These are phyloP conservation scores for Schrenkiella parvula DNA, from an alignment of 345 rosid genomes.

Conservation along the genomic window DNA sequence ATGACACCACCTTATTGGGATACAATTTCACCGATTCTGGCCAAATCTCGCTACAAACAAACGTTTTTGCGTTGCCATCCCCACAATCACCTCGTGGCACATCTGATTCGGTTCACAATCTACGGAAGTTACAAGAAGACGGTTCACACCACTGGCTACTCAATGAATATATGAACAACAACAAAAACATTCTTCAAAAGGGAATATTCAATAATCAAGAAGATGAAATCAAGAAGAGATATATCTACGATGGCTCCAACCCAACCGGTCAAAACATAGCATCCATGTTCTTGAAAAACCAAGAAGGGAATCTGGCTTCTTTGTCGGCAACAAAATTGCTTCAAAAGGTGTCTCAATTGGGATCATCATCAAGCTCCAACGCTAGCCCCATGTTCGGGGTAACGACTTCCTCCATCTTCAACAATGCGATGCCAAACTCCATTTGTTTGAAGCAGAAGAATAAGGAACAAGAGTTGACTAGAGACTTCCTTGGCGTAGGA, in stretches of 20 bases:
- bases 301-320: neutral
- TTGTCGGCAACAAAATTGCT: slow-evolving; percentile 69
- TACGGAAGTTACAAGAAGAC: neutral
- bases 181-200: neutral
- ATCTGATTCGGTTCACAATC: neutral
- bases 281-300: slow-evolving; percentile 1
- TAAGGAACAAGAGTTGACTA: slow-evolving; percentile 33
- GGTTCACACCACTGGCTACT: neutral
- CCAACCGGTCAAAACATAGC: neutral
- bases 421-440: slow-evolving; percentile 2
- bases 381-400: slow-evolving; percentile 9
- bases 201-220: neutral
- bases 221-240: neutral
- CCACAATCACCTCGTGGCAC: neutral
- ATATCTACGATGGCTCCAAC: neutral
- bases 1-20: neutral
- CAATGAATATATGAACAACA: neutral
- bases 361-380: slow-evolving; percentile 36
- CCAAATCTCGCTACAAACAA: neutral
- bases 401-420: slow-evolving; percentile 18
- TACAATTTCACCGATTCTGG: slow-evolving; percentile 14
- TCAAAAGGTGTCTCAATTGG: slow-evolving; percentile 74
- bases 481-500: slow-evolving; percentile 62
- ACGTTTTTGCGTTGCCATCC: neutral
- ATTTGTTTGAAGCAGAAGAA: neutral